Evolutionary conservation across 169 alveolate genomes (phyloP), one percentile per base, ranked within the genome.

Genomic region (Toxoplasma gondii): DNA sequence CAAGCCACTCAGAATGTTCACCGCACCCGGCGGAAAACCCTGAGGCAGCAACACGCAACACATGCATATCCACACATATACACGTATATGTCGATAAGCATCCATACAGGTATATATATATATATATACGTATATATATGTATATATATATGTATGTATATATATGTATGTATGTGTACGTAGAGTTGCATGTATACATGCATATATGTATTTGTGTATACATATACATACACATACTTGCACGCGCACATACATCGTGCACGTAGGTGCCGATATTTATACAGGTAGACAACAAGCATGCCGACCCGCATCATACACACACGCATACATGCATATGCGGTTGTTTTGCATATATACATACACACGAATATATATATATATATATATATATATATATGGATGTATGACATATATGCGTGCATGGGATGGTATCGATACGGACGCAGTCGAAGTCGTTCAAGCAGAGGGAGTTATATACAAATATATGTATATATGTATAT

Each of bases 21-120:
- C 92, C 2, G 97, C 99, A 16, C 99, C 99, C 53, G 96, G 95
- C 44, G 98, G 99, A 97, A 96, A 96, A 24, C 93, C 99, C 97
- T 93, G 91, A 78, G 17, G n/a, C 1, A 0, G 31, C 7, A 78
- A 49, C 29, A 88, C 9, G 5, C 43, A 12, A 69, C 39, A 69
- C 82, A 69, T 17, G n/a, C 34, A 69, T 12, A 78, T 12, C 12
- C 43, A 78, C 45, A 2, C 86, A 70, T 27, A 34, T 70, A 34
- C 44, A 27, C 39, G 39, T 70, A 22, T 70, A 34, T 27, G 83
- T 16, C 5, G 83, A 70, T 7, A 12, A 38, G 86, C 10, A 78
- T 12, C 39, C 39, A 1, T 1, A n/a, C 2, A 2, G 9, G 44
- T n/a, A 78, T 17, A 78, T 17, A 78, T 29, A n/a, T n/a, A n/a